A percentile compares a stretch with the other conserved stretches of the same genome.
phyloP scores from a whole-genome alignment of 2,329 filamentous ascomycete species.

The Aspergillus spinulosporus region DNA sequence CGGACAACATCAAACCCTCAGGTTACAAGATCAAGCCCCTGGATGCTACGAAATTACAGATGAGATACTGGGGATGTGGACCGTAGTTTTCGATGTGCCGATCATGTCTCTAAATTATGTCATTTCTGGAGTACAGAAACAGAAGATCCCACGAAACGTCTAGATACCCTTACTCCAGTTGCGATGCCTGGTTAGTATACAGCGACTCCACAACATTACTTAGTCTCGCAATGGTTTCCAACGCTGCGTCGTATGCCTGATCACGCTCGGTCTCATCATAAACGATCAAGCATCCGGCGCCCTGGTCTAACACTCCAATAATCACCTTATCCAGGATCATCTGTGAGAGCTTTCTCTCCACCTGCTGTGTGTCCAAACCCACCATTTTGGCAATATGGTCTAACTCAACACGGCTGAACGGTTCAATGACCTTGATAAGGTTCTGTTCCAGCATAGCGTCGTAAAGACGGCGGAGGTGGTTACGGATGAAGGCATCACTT shows the following conservation, averaged over 20 bases:
- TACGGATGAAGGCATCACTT: constrained; percentile 92
- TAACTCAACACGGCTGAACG: constrained; percentile 95
- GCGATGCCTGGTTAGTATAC: constrained; percentile 94
- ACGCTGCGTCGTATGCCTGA: constrained; percentile 87
- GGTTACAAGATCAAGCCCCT: background rate
- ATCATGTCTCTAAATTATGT: constrained; percentile 29
- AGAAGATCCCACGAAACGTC: constrained; percentile 4
- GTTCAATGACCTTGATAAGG: constrained; percentile 98
- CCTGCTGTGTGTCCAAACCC: constrained; percentile 89
- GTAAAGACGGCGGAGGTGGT: constrained; percentile 91
- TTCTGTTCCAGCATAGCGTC: constrained; percentile 99
- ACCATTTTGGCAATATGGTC: constrained; percentile 98
- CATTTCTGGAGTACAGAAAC: constrained; percentile 24
- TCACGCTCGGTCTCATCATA: constrained; percentile 94
- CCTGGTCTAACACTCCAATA: constrained; percentile 94
- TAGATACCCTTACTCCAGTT: constrained; percentile 68
- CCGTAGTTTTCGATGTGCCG: background rate
- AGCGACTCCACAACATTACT: constrained; percentile 96
- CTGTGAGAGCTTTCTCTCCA: constrained; percentile 96
- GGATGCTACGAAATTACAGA: background rate
- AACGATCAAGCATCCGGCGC: constrained; percentile 94
- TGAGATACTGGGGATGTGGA: background rate
- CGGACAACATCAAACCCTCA: constrained; percentile 13
- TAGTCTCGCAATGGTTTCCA: constrained; percentile 94
- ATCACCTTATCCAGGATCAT: constrained; percentile 99